Percentiles rank a stretch among this genome's conserved stretches.
Evolutionary conservation across 805 yeast species (phyloP).

Genomic region (Wickerhamomyces rabaulensis): DNA sequence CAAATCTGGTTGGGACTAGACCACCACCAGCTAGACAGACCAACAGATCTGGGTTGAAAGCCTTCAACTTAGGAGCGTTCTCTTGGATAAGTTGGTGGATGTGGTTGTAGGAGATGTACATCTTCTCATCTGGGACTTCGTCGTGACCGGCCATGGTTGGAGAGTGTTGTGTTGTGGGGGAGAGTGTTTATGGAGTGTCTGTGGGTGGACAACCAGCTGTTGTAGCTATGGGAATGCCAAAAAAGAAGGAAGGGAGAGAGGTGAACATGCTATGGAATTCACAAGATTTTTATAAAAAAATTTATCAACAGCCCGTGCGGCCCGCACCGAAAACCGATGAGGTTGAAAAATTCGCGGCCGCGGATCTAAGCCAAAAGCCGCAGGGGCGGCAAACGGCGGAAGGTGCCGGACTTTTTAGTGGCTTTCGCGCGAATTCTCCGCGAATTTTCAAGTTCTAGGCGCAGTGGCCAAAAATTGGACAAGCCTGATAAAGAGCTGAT

Average conservation of each 20-base stretch:
- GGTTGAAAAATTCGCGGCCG: too few relatives aligned
- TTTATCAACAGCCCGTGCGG: background rate
- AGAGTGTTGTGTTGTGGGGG: background rate
- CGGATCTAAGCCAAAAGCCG: too few relatives aligned
- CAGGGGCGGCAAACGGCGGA: background rate
- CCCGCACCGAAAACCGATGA: background rate
- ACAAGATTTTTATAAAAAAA: background rate
- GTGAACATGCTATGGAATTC: background rate
- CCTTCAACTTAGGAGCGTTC: slow-evolving; percentile 55
- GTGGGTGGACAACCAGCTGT: background rate
- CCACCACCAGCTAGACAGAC: slow-evolving; percentile 99
- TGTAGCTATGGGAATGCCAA: slow-evolving; percentile 1
- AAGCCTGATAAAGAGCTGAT: too few relatives aligned
- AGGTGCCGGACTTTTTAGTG: too few relatives aligned
- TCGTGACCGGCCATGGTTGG: slow-evolving; percentile 17
- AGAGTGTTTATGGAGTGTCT: background rate
- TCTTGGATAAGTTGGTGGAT: slow-evolving; percentile 71
- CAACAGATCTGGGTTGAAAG: slow-evolving; percentile 80
- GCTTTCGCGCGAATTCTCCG: too few relatives aligned
- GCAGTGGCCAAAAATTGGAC: too few relatives aligned
- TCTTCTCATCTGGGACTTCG: slow-evolving; percentile 33
- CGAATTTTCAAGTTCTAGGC: too few relatives aligned
- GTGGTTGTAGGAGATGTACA: slow-evolving; percentile 77
- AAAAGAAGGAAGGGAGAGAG: background rate
- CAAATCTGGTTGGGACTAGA: slow-evolving; percentile 93